Evolutionary conservation across 228 moss, liverwort and hornwort species (phyloP).

Genomic region (Sphagnum magellanicum): DNA sequence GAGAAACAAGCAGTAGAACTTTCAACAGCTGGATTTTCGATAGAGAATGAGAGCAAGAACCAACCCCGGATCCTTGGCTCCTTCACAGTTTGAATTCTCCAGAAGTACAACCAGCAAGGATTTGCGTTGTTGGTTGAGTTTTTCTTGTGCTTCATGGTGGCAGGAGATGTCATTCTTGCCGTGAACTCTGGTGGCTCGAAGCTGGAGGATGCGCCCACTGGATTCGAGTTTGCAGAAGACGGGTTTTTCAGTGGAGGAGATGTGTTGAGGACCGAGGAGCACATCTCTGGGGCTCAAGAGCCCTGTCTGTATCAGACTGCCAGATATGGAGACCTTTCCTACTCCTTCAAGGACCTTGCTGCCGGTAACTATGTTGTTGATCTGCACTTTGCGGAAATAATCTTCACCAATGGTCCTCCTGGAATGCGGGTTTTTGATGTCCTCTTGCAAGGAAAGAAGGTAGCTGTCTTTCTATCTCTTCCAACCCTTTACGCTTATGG

Average conservation of each 20-base stretch:
- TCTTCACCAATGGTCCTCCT: constrained; percentile 89
- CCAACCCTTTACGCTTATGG: no score
- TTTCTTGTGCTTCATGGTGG: background rate
- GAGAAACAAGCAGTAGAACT: no score
- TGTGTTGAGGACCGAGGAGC: constrained; percentile 70
- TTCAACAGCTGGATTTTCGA: no score
- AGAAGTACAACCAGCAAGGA: background rate
- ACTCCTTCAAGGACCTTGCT: constrained; percentile 52
- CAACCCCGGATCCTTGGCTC: background rate
- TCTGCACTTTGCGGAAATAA: constrained; percentile 90
- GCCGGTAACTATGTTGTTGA: constrained; percentile 70
- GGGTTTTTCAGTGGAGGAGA: constrained; percentile 68
- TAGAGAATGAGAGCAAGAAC: no score
- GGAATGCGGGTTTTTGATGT: constrained; percentile 98
- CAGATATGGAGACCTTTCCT: constrained; percentile 69
- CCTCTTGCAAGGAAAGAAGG: constrained; percentile 76
- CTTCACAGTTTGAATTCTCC: background rate
- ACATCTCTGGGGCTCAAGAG: constrained; percentile 61
- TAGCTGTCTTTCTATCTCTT: constrained; percentile 5
- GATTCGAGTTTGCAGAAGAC: constrained; percentile 62
- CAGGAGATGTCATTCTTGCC: constrained; percentile 77
- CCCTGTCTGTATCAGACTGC: constrained; percentile 84
- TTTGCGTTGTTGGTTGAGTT: background rate
- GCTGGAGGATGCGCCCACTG: constrained; percentile 37
- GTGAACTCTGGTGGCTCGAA: constrained; percentile 61